phyloP scores from a whole-genome alignment of 768 basidiomycete genomes.

The Lactarius sp. region DNA sequence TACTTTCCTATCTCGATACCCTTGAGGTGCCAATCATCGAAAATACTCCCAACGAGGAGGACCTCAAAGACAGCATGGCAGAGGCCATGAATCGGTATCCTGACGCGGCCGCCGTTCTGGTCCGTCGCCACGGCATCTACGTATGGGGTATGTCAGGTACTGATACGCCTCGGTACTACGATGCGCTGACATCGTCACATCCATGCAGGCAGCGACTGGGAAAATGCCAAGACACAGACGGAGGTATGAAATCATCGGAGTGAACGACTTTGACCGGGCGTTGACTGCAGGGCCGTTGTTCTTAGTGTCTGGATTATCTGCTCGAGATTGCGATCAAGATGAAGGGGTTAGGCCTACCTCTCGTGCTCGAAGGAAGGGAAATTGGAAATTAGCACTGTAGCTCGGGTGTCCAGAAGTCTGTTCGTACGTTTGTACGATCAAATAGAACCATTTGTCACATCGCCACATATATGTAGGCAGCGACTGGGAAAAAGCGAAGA shows the following conservation, averaged over 20 bases:
- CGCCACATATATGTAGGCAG: slow-evolving; percentile 35
- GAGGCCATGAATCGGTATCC: slow-evolving; percentile 78
- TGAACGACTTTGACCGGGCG: neutral
- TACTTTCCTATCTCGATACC: slow-evolving; percentile 80
- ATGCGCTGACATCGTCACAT: slow-evolving; percentile 2
- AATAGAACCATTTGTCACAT: no score
- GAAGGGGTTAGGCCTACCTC: slow-evolving; percentile 58
- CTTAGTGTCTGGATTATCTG: no score
- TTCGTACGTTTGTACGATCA: no score
- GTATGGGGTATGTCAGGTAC: slow-evolving; percentile 61
- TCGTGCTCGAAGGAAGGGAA: slow-evolving; percentile 32
- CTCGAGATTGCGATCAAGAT: slow-evolving; percentile 86
- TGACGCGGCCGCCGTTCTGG: slow-evolving; percentile 71
- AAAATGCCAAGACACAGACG: slow-evolving; percentile 85
- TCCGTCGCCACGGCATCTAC: slow-evolving; percentile 76
- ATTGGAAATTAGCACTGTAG: neutral
- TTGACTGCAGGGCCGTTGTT: neutral
- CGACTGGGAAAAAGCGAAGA: slow-evolving; percentile 87
- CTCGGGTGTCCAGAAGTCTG: no score
- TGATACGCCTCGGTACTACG: slow-evolving; percentile 7
- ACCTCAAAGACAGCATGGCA: slow-evolving; percentile 84
- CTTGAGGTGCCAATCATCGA: slow-evolving; percentile 84
- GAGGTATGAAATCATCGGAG: slow-evolving; percentile 45
- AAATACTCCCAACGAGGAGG: slow-evolving; percentile 88
- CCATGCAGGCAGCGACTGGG: slow-evolving; percentile 60